phyloP scores from a whole-genome alignment of 805 yeast species.

The Wilhelminamyces savonicus region DNA sequence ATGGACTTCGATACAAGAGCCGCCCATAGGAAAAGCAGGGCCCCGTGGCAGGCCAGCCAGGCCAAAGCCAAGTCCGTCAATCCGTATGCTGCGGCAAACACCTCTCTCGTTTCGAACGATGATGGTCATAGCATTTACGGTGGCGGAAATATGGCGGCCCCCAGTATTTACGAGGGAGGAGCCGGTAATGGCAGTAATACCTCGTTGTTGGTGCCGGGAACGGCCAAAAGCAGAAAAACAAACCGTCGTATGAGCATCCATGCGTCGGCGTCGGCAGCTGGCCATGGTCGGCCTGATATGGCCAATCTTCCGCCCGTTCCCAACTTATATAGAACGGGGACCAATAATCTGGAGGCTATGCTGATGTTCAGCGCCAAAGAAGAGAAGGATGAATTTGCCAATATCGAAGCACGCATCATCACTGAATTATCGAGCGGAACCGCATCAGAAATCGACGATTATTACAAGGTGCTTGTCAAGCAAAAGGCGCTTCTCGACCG shows the following conservation, averaged over 20 bases:
- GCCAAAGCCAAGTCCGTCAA: slow-evolving; percentile 8
- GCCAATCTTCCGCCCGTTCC: slow-evolving; percentile 28
- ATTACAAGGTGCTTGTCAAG: slow-evolving; percentile 47
- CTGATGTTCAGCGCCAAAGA: slow-evolving; percentile 3
- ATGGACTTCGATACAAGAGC: slow-evolving; percentile 27
- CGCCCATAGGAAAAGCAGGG: slow-evolving; percentile 35
- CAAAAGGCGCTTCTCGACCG: slow-evolving; percentile 45
- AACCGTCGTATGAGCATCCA: slow-evolving; percentile 31
- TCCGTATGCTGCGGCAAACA: slow-evolving; percentile 22
- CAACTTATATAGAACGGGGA: slow-evolving; percentile 7
- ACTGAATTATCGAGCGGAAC: slow-evolving; percentile 54
- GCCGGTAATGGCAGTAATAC: no score
- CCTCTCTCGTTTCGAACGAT: no score
- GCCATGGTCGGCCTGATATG: slow-evolving; percentile 17
- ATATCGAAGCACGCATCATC: slow-evolving; percentile 10
- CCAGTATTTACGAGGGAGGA: no score
- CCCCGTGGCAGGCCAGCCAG: slow-evolving; percentile 32
- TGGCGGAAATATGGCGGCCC: no score
- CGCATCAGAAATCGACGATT: slow-evolving; percentile 67
- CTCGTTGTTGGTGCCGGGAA: no score
- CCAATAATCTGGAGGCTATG: slow-evolving; percentile 6
- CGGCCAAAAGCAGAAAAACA: slow-evolving; percentile 15
- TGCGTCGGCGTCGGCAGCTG: slow-evolving; percentile 30
- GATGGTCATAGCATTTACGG: no score
- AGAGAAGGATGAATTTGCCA: slow-evolving; percentile 7